Base-by-base conservation (phyloP, 805 yeast species). In the Kodamaea jinghongensis region DNA sequence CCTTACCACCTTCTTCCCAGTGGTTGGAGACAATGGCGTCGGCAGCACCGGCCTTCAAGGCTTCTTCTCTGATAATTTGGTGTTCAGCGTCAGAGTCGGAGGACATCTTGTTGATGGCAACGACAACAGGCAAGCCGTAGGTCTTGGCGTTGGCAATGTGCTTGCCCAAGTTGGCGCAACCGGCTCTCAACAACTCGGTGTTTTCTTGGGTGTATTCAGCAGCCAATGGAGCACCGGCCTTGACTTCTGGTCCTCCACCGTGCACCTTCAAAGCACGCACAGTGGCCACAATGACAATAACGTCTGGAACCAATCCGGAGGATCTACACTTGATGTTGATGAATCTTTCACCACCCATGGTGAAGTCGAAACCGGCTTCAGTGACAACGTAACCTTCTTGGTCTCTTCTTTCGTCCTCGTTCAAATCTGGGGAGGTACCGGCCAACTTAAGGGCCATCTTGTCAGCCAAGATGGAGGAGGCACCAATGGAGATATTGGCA, bases 291-390 rank as follows among this genome's bases (percentile, higher is more conserved):
- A 85, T 74, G 34, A 85, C 87, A 47, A 85, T 84, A 33, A 78
- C 81, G 59, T 85, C 87, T 13, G 95, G 95, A 22, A 71, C 71
- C 46, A 84, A 70, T 6, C 91, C 93, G n/a, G 87, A 79, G 7
- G 89, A 75, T 58, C 93, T 76, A 60, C 90, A 82, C 63, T 85
- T 85, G 67, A 85, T 85, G 64, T 85, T 83, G 61, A 83, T 71
- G 63, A 85, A 85, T 65, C 95, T 72, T 69, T 85, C 95, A 61
- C 95, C 95, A 58, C 95, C 95, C 95, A 85, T 85, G 37, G 93
- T 85, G 72, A 85, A 85, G 63, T 85, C 95, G 66, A 85, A 85
- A 46, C 95, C 95, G 13, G 95, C 95, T 63, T 85, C 95, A 34
- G 95, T 85, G 39, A 85, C 83, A 45, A 85, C 95, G 52, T 77